These are phyloP conservation scores for Gaillardinia entomophila DNA, from an alignment of 805 yeast species.

Conservation along the genomic window DNA sequence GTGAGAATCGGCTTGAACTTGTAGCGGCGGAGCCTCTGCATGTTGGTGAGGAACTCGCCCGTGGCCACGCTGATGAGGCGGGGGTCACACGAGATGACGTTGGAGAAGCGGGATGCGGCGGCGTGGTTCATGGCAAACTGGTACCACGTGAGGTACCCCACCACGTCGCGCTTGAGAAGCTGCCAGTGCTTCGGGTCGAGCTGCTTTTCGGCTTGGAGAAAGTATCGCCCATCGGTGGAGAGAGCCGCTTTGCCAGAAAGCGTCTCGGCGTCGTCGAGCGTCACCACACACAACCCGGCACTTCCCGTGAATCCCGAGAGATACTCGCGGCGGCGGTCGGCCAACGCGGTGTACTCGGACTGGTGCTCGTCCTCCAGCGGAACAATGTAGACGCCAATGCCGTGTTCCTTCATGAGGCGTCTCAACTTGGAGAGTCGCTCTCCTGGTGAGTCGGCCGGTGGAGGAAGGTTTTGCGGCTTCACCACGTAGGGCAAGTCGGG, in stretches of 20 bases:
- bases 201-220: constrained; percentile 82
- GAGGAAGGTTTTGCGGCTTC: constrained; percentile 3
- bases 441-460: constrained; percentile 1
- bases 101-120: constrained; percentile 42
- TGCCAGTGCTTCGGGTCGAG: constrained; percentile 69
- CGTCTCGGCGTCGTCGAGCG: constrained; percentile 38
- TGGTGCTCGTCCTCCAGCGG: constrained; percentile 94
- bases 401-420: constrained; percentile 53
- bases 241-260: constrained; percentile 67
- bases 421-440: constrained; percentile 41
- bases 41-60: constrained; percentile 35
- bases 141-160: constrained; percentile 73
- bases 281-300: constrained; percentile 87
- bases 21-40: constrained; percentile 15
- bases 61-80: constrained; percentile 51
- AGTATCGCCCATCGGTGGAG: constrained; percentile 93
- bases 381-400: constrained; percentile 66
- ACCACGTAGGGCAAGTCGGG: constrained; percentile 20
- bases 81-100: constrained; percentile 81
- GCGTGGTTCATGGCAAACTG: constrained; percentile 58
- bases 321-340: constrained; percentile 78
- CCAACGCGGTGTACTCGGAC: constrained; percentile 77
- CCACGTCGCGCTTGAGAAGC: constrained; percentile 71
- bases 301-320: constrained; percentile 89
- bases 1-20: constrained; percentile 22